phyloP scores from a whole-genome alignment of 192 early-diverging fungal genomes.

The Coemansia sp. region DNA sequence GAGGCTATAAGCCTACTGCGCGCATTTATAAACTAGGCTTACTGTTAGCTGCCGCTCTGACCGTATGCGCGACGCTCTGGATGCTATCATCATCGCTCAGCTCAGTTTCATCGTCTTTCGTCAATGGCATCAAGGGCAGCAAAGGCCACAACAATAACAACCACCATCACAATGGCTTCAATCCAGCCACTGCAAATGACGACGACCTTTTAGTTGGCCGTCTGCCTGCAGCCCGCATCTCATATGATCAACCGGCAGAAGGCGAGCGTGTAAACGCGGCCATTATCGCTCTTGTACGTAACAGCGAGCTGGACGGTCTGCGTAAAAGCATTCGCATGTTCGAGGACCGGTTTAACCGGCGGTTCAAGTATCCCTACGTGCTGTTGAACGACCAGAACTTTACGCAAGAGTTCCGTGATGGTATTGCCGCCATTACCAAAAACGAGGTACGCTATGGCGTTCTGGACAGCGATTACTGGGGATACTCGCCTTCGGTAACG shows the following conservation, averaged over 20 bases:
- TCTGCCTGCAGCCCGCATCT: slow-evolving; percentile 29
- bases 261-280: slow-evolving; percentile 59
- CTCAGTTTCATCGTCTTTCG: slow-evolving; percentile 14
- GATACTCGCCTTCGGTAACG: slow-evolving; percentile 47
- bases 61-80: slow-evolving; percentile 35
- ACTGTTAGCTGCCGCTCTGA: slow-evolving; percentile 19
- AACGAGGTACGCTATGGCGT: slow-evolving; percentile 49
- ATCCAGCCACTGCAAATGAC: not conserved
- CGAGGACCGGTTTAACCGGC: slow-evolving; percentile 69
- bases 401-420: slow-evolving; percentile 65
- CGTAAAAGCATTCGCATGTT: slow-evolving; percentile 61
- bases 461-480: slow-evolving; percentile 44
- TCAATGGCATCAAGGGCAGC: slow-evolving; percentile 9
- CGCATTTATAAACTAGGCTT: slow-evolving; percentile 44
- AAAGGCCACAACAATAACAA: slow-evolving; percentile 7
- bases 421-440: slow-evolving; percentile 46
- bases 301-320: slow-evolving; percentile 67
- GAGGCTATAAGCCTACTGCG: slow-evolving; percentile 47
- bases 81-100: slow-evolving; percentile 26
- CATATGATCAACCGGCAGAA: slow-evolving; percentile 38
- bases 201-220: slow-evolving; percentile 14
- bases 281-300: slow-evolving; percentile 66
- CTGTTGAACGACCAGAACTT: slow-evolving; percentile 77
- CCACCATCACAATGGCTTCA: not conserved
- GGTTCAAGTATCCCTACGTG: slow-evolving; percentile 76